Conservation (phyloP, 1,139 yeast species). For the Debaryomycetaceae sp. region DNA sequence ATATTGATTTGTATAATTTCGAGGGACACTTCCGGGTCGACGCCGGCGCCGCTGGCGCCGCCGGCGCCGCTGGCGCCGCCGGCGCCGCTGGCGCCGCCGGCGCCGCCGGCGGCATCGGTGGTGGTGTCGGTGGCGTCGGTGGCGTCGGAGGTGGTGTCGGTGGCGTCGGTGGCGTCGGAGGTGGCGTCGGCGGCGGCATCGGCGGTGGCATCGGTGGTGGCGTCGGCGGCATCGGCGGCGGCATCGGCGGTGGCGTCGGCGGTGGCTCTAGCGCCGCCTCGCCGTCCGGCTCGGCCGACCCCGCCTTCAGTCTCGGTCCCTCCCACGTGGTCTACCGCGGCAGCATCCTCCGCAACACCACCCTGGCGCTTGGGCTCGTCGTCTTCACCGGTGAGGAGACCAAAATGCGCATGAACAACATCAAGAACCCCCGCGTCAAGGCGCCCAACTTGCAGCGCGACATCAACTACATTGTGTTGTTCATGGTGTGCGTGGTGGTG, state of each 20-base stretch:
- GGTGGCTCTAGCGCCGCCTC: slow-evolving; percentile 15
- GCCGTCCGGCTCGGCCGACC: slow-evolving; percentile 8
- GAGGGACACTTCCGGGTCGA: slow-evolving; percentile 52
- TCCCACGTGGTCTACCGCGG: slow-evolving; percentile 88
- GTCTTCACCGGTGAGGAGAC: slow-evolving; percentile 95
- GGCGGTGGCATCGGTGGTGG: slow-evolving; percentile 14
- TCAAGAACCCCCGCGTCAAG: slow-evolving; percentile 82
- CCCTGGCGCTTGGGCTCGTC: slow-evolving; percentile 68
- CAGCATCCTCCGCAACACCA: slow-evolving; percentile 79
- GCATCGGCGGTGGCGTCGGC: slow-evolving; percentile 60
- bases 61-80: slow-evolving; percentile 9
- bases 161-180: slow-evolving; percentile 10
- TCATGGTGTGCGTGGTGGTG: slow-evolving; percentile 83
- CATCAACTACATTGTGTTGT: slow-evolving; percentile 76
- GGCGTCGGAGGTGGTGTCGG: no score
- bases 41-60: slow-evolving; percentile 13
- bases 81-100: slow-evolving; percentile 19
- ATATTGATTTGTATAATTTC: slow-evolving; percentile 83
- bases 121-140: slow-evolving; percentile 11
- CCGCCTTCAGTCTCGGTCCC: slow-evolving; percentile 61
- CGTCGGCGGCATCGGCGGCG: slow-evolving; percentile 9
- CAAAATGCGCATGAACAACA: slow-evolving; percentile 91
- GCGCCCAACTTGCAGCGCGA: slow-evolving; percentile 86
- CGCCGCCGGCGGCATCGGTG: slow-evolving; percentile 5
- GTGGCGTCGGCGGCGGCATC: slow-evolving; percentile 11